Conservation (phyloP, 805 yeast genomes). For the Yarrowia osloensis region DNA sequence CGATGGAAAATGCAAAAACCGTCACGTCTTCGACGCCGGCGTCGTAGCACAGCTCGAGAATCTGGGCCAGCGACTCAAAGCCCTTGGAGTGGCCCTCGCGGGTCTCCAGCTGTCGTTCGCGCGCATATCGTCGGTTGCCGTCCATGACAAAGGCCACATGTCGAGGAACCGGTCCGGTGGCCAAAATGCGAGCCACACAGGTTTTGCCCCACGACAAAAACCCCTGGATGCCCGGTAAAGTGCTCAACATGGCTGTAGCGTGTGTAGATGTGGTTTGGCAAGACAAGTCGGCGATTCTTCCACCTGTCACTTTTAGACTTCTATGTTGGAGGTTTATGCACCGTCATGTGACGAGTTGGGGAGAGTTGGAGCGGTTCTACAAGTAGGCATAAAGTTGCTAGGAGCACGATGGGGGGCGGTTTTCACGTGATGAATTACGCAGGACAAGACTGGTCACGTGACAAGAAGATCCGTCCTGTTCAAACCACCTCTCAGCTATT, state of each 20-base stretch:
- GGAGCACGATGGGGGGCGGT: too few species aligned
- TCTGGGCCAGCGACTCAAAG: conserved; percentile 68
- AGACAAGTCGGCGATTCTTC: neutral
- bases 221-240: conserved; percentile 37
- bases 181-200: conserved; percentile 44
- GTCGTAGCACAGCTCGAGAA: conserved; percentile 73
- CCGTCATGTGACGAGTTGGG: neutral
- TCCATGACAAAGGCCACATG: conserved; percentile 97
- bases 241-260: conserved; percentile 8
- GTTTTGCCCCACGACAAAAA: conserved; percentile 37
- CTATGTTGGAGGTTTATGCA: conserved; percentile 1
- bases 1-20: conserved; percentile 93
- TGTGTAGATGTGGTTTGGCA: neutral
- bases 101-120: conserved; percentile 61
- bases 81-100: conserved; percentile 93
- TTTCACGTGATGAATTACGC: too few species aligned
- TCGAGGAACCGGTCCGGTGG: conserved; percentile 78
- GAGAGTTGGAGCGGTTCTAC: neutral
- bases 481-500: too few species aligned
- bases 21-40: conserved; percentile 82
- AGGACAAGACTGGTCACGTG: too few species aligned
- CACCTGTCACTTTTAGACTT: conserved; percentile 26
- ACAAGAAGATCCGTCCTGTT: too few species aligned
- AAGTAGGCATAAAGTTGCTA: too few species aligned
- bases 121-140: conserved; percentile 91